Base-by-base conservation (phyloP, 2,329 filamentous ascomycete genomes). In the Ceratocystiopsis sp. region DNA sequence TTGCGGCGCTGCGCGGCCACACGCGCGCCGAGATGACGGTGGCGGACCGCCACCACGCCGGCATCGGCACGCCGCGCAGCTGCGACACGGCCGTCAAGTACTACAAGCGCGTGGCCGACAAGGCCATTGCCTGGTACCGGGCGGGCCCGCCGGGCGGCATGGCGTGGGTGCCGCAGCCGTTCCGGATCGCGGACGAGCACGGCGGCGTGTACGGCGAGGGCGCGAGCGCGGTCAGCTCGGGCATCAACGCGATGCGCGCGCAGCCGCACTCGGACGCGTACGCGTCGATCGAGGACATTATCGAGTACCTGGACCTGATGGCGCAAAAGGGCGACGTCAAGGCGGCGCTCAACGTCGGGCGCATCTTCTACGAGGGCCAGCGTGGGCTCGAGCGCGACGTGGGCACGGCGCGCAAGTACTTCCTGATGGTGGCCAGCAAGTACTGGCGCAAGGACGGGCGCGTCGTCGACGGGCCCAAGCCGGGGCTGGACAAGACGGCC, bases 121-220 rank as follows among this genome's bases (percentile, higher is more conserved):
- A 94, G 63, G 86, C 86, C 10, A 84, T 98, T 46, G 66, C 69
- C 10, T 95, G 85, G 73, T 84, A 85, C 58, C 76, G 84, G 38
- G 85, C 85, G 5, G 93, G 91, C 0, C 89, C 91, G 1, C 89
- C 91, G 0, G 89, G 89, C 12, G 91, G 91, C 5, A 78, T 81
- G 61, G 68, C 73, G 32, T 79, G 93, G 68, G 68, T 80, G 3
- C 72, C 75, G 29, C 82, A 95, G 55, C 75, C 80, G 8, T 93
- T 84, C 63, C 76, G 84, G 45, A 82, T 95, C 53, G 84, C 86
- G 4, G 93, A 98, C 54, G 85, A 95, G 40, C 67, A 80, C 29
- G 93, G 91, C 9, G 91, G 91, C 37, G 81, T 94, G 8, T 98
- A 95, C 57, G 93, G 91, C 39, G 85, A 94, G 61, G 93, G 91